Conservation (phyloP, 139 green algal genomes). For the Closterium sp. region DNA sequence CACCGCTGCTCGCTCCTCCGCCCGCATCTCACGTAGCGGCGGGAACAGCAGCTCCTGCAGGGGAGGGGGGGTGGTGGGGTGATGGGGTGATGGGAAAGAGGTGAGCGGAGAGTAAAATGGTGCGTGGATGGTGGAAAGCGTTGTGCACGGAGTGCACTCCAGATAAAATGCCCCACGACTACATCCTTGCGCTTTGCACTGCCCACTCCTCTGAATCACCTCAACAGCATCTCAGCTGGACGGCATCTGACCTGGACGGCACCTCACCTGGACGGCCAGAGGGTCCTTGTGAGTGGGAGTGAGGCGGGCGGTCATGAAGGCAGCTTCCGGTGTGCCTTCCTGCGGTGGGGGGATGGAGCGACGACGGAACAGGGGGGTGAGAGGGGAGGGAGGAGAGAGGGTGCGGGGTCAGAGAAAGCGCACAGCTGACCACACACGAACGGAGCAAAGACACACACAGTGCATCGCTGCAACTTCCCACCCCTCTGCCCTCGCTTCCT, state of each 20-base stretch:
- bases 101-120: background rate
- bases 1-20: conserved; percentile 24
- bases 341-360: background rate
- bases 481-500: background rate
- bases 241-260: background rate
- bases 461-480: background rate
- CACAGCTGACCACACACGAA: background rate
- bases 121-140: too few relatives aligned
- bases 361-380: background rate
- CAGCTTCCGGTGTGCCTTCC: conserved; percentile 47
- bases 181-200: background rate
- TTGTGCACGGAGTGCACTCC: too few relatives aligned
- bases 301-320: conserved; percentile 55
- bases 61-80: background rate
- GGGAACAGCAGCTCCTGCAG: conserved; percentile 37
- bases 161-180: background rate
- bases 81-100: background rate
- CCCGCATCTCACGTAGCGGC: background rate
- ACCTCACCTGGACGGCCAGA: conserved; percentile 46
- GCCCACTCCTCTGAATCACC: background rate
- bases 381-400: background rate
- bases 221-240: conserved; percentile 41
- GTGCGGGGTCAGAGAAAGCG: background rate
- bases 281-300: conserved; percentile 50
- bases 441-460: background rate